Percentiles rank a stretch among this genome's conserved stretches.
These are phyloP conservation scores for Wickerhamomyces strasburgensis DNA, from an alignment of 805 yeast species.

Conservation along the genomic window DNA sequence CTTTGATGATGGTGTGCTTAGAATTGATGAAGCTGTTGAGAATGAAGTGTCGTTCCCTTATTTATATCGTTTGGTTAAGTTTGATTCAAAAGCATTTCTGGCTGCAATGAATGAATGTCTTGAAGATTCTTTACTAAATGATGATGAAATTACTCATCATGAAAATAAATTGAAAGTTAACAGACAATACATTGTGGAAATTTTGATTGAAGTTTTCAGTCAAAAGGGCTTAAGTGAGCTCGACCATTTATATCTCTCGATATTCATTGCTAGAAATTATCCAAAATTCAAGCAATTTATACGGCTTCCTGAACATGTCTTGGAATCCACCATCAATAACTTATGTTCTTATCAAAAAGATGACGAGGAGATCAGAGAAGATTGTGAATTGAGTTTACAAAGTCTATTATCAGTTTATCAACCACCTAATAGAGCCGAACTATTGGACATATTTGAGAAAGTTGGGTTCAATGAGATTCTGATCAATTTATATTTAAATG, in stretches of 20 bases:
- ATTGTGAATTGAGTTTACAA: slow-evolving; percentile 73
- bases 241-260: slow-evolving; percentile 40
- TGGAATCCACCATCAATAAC: slow-evolving; percentile 42
- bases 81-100: slow-evolving; percentile 55
- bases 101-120: slow-evolving; percentile 74
- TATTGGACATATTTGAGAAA: slow-evolving; percentile 47
- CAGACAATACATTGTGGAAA: slow-evolving; percentile 75
- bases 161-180: slow-evolving; percentile 35
- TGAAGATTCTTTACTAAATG: slow-evolving; percentile 74
- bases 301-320: slow-evolving; percentile 55
- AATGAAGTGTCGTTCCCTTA: slow-evolving; percentile 65
- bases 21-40: slow-evolving; percentile 25
- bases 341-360: slow-evolving; percentile 41
- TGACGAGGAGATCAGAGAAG: slow-evolving; percentile 33
- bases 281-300: slow-evolving; percentile 85
- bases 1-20: slow-evolving; percentile 26
- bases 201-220: slow-evolving; percentile 55
- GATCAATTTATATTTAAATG: slow-evolving; percentile 49
- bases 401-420: slow-evolving; percentile 62
- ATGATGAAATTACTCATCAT: slow-evolving; percentile 36
- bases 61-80: slow-evolving; percentile 49
- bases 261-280: slow-evolving; percentile 74
- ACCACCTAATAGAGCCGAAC: slow-evolving; percentile 46
- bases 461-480: slow-evolving; percentile 58
- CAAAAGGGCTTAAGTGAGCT: slow-evolving; percentile 28